These are phyloP conservation scores for Ophiostoma ips DNA, from an alignment of 2,329 filamentous ascomycete species.

Conservation along the genomic window DNA sequence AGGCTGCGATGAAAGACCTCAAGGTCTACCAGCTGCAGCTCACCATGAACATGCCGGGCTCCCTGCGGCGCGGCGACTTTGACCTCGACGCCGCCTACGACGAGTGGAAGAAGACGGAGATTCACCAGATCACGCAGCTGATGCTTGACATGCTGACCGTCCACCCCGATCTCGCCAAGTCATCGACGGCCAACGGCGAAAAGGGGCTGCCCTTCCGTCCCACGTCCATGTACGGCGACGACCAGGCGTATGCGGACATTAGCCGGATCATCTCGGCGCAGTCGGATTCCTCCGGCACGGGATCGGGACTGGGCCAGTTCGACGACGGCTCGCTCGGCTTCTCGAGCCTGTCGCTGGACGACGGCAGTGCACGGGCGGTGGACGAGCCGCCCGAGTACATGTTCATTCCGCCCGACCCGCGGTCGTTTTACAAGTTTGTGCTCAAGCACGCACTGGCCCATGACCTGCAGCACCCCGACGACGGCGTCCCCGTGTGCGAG, in stretches of 20 bases:
- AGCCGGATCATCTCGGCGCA: slow-evolving; percentile 34
- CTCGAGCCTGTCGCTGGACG: slow-evolving; percentile 48
- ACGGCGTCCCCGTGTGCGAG: slow-evolving; percentile 8
- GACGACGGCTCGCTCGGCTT: slow-evolving; percentile 56
- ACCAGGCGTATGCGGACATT: slow-evolving; percentile 39
- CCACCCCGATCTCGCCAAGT: slow-evolving; percentile 73
- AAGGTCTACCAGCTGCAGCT: slow-evolving; percentile 88
- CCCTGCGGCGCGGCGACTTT: slow-evolving; percentile 74
- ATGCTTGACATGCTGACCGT: slow-evolving; percentile 82
- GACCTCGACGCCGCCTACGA: slow-evolving; percentile 79
- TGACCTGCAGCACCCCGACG: slow-evolving; percentile 36
- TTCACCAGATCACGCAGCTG: slow-evolving; percentile 77
- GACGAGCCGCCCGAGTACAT: slow-evolving; percentile 63
- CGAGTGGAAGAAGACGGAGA: slow-evolving; percentile 82
- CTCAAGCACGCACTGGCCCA: slow-evolving; percentile 61
- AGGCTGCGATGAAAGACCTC: slow-evolving; percentile 77
- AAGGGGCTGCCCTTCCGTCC: slow-evolving; percentile 44
- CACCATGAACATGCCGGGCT: slow-evolving; percentile 63
- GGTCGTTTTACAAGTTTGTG: slow-evolving; percentile 71
- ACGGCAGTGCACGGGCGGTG: slow-evolving; percentile 36
- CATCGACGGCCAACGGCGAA: slow-evolving; percentile 41
- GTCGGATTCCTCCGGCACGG: slow-evolving; percentile 19
- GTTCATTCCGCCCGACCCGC: slow-evolving; percentile 76
- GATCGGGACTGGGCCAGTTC: slow-evolving; percentile 21
- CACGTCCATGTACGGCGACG: slow-evolving; percentile 30